Evolutionary conservation across 169 alveolate genomes (phyloP).

Genomic region (Plasmodium yoelii): DNA sequence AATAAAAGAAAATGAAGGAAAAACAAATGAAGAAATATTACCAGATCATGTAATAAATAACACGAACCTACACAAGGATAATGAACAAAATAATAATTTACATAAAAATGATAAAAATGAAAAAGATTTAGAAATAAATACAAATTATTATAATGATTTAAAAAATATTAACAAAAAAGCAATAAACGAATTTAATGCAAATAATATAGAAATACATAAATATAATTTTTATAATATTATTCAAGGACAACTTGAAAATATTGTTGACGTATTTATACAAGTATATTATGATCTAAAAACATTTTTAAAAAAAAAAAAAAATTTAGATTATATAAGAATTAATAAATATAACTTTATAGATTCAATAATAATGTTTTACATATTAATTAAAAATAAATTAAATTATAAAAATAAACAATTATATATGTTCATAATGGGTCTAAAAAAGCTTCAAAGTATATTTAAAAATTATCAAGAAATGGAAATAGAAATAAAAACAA

Average conservation of each 20-base stretch:
- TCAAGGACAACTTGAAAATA: constrained; percentile 36
- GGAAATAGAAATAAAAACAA: constrained; percentile 42
- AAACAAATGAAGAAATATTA: background rate
- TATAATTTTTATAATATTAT: constrained; percentile 29
- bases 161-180: constrained; percentile 7
- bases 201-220: constrained; percentile 16
- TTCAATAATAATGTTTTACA: constrained; percentile 52
- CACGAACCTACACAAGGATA: background rate
- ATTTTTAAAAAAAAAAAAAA: constrained; percentile 14
- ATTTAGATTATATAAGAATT: constrained; percentile 28
- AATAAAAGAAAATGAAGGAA: background rate
- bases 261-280: constrained; percentile 49
- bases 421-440: constrained; percentile 67
- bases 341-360: constrained; percentile 55
- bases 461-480: constrained; percentile 58
- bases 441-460: constrained; percentile 37
- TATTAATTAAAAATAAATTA: constrained; percentile 65
- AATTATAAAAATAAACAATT: constrained; percentile 69
- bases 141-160: background rate
- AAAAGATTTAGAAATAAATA: background rate
- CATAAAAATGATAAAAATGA: background rate
- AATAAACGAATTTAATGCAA: constrained; percentile 5
- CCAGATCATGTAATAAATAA: too few species aligned
- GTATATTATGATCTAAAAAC: constrained; percentile 60
- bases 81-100: background rate